Percentiles rank a stretch among this genome's conserved stretches.
Conservation (phyloP, 345 rosid species). For the Toxicodendron radicans region DNA sequence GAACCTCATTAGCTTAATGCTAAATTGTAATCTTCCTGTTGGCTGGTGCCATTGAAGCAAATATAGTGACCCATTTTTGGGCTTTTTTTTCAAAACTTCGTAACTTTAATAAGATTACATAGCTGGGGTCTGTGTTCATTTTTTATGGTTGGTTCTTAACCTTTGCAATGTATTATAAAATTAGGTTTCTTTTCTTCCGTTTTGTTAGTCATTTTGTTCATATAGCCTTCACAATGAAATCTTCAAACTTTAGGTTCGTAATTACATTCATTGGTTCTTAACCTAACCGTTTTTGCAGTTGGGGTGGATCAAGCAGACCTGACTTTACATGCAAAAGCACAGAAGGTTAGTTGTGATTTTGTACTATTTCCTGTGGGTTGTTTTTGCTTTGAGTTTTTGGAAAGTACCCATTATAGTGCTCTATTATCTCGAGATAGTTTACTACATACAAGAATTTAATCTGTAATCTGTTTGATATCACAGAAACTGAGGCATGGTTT, state of each 20-base stretch:
- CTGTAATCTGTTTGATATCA: slow-evolving; percentile 18
- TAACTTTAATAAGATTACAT: not conserved
- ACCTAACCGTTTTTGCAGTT: slow-evolving; percentile 35
- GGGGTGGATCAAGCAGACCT: slow-evolving; percentile 99
- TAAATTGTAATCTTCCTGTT: not conserved
- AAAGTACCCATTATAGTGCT: slow-evolving; percentile 4
- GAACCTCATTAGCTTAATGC: not conserved
- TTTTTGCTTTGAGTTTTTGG: slow-evolving; percentile 5
- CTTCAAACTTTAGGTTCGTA: not conserved
- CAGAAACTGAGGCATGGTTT: slow-evolving; percentile 99
- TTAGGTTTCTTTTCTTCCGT: not conserved
- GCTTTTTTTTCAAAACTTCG: not conserved
- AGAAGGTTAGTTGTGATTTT: slow-evolving; percentile 61
- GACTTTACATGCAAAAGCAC: slow-evolving; percentile 97
- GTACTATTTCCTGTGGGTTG: not conserved
- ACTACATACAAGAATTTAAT: not conserved
- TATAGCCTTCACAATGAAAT: not conserved
- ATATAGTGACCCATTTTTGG: not conserved
- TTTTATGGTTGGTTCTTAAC: not conserved
- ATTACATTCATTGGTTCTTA: not conserved
- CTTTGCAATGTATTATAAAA: not conserved
- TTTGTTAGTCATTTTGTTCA: not conserved
- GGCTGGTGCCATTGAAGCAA: not conserved
- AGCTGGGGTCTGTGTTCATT: not conserved
- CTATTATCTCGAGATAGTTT: slow-evolving; percentile 15